A percentile compares a stretch with the other conserved stretches of the same genome.
phyloP scores from a whole-genome alignment of 2,329 filamentous ascomycete genomes.

The Diaporthe sp. region DNA sequence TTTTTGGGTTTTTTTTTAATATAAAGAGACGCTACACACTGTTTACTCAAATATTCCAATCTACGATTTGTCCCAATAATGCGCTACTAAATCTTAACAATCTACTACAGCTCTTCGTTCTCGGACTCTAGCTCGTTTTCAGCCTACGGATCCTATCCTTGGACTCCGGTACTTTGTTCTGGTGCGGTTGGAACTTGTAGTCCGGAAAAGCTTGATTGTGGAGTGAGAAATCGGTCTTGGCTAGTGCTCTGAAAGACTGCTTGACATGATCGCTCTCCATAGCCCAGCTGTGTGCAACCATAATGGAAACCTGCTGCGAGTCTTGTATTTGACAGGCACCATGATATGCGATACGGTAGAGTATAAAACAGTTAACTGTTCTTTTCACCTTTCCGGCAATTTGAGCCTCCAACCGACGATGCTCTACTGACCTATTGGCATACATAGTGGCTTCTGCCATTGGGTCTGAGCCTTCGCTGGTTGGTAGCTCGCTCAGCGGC shows the following conservation, averaged over 20 bases:
- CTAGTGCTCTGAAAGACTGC: background rate
- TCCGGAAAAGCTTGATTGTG: background rate
- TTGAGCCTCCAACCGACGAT: background rate
- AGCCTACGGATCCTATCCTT: too few relatives aligned
- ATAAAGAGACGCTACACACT: too few relatives aligned
- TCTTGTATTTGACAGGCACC: background rate
- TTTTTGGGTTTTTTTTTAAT: too few relatives aligned
- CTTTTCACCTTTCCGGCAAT: background rate
- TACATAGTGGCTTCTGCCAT: background rate
- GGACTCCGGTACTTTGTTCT: too few relatives aligned
- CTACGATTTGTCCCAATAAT: too few relatives aligned
- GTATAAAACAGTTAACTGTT: background rate
- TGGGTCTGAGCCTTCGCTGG: background rate
- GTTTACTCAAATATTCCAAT: too few relatives aligned
- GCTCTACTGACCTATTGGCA: background rate
- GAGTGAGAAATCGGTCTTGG: background rate
- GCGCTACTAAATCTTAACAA: too few relatives aligned
- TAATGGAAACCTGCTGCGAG: rapidly evolving
- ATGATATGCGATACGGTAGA: background rate
- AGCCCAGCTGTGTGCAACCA: background rate
- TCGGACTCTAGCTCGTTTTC: too few relatives aligned
- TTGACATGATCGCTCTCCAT: background rate
- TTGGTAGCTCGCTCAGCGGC: background rate
- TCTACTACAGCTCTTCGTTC: too few relatives aligned
- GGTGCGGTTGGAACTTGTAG: background rate